Conservation (phyloP, 805 yeast species). For the Saturnispora halmiae region DNA sequence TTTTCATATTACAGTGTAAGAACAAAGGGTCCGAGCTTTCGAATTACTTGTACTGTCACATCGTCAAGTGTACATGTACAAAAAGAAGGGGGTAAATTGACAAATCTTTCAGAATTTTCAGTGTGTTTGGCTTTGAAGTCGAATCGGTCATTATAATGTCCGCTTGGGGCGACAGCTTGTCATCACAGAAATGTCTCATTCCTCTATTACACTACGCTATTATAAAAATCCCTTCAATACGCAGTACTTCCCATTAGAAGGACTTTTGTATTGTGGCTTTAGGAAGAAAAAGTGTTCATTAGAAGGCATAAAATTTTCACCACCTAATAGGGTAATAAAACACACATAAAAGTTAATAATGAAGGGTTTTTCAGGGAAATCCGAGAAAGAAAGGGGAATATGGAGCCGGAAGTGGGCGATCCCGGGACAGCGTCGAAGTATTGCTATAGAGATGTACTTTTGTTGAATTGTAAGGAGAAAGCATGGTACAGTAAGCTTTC, state of each 20-base stretch:
- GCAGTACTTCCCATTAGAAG: background rate
- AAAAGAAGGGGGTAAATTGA: background rate
- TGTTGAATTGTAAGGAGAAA: slow-evolving; percentile 35
- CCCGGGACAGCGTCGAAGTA: slow-evolving; percentile 30
- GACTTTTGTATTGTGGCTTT: background rate
- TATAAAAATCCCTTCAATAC: background rate
- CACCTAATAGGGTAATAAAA: background rate
- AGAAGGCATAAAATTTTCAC: background rate
- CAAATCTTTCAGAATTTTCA: slow-evolving; percentile 50
- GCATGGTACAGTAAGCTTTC: slow-evolving; percentile 63
- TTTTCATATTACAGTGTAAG: too few species aligned
- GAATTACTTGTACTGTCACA: too few species aligned
- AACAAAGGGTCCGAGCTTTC: too few species aligned
- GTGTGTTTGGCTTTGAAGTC: slow-evolving; percentile 49
- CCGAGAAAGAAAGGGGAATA: background rate
- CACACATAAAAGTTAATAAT: slow-evolving; percentile 5
- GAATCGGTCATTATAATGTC: slow-evolving; percentile 57
- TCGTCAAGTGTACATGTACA: too few species aligned
- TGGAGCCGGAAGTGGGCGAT: background rate
- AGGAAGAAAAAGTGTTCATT: background rate
- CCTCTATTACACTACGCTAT: too few species aligned
- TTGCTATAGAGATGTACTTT: slow-evolving; percentile 40
- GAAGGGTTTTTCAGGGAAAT: too few species aligned
- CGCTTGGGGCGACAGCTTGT: slow-evolving; percentile 73
- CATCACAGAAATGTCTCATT: slow-evolving; percentile 37